Evolutionary conservation across 768 basidiomycete species (phyloP).

Genomic region (Cystobasidiopsis lactophilus): DNA sequence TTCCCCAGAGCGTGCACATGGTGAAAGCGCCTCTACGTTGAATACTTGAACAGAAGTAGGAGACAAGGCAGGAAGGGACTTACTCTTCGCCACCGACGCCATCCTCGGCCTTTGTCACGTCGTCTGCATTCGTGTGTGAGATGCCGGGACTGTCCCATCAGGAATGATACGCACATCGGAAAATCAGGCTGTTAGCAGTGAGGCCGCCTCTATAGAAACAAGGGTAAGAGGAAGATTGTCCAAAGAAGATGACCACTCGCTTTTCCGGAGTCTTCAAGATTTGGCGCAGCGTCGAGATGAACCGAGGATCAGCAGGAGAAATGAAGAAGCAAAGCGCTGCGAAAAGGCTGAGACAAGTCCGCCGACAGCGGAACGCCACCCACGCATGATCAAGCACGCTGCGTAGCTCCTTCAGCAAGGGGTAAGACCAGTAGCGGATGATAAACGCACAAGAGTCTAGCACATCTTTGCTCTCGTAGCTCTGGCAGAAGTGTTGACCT

Average conservation of each 20-base stretch:
- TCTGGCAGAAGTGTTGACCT: constrained; percentile 53
- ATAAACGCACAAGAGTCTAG: constrained; percentile 52
- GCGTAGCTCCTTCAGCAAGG: too few relatives aligned
- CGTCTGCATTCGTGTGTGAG: neutral
- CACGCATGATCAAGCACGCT: too few relatives aligned
- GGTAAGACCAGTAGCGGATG: too few relatives aligned
- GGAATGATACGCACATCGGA: constrained; percentile 39
- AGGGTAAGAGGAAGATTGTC: neutral
- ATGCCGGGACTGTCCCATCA: neutral
- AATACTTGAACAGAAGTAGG: neutral
- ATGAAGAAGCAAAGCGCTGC: constrained; percentile 69
- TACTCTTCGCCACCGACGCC: constrained; percentile 4
- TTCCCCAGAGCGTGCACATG: constrained; percentile 34
- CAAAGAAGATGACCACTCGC: constrained; percentile 19
- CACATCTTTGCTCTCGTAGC: constrained; percentile 54
- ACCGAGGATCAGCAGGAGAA: constrained; percentile 47
- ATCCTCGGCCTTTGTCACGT: neutral
- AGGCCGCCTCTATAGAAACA: neutral
- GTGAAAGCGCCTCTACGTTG: constrained; percentile 21
- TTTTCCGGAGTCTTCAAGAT: constrained; percentile 68
- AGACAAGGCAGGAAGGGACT: neutral
- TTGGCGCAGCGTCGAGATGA: constrained; percentile 58
- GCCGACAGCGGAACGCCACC: too few relatives aligned
- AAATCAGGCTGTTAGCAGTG: constrained; percentile 45
- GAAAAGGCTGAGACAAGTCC: neutral